Conservation (phyloP, 257 asterid species). For the Plantago major region DNA sequence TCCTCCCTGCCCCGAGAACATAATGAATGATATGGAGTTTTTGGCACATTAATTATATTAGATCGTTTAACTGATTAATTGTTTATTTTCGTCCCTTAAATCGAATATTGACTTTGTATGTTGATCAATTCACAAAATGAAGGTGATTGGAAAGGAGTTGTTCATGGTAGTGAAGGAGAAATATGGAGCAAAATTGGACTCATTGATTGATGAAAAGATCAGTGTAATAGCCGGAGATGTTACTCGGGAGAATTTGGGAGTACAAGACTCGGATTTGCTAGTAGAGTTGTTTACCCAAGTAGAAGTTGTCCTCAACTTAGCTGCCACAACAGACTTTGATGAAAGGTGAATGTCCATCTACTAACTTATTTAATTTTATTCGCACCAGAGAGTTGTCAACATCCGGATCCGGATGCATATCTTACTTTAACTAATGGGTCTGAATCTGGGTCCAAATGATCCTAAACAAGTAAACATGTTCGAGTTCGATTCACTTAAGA, state of each 20-base stretch:
- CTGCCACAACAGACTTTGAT: slow-evolving; percentile 60
- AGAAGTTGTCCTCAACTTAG: slow-evolving; percentile 47
- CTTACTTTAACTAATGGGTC: no score
- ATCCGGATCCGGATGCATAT: no score
- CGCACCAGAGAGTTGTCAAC: not conserved
- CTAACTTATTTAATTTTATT: not conserved
- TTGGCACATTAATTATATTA: no score
- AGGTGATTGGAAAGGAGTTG: slow-evolving; percentile 49
- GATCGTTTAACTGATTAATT: no score
- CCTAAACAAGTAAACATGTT: no score
- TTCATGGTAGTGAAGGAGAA: slow-evolving; percentile 39
- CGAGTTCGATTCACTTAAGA: no score
- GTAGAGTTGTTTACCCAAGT: slow-evolving; percentile 29
- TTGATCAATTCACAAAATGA: not conserved
- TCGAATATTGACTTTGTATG: not conserved
- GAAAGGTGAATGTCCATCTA: slow-evolving; percentile 33
- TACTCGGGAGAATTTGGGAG: slow-evolving; percentile 36
- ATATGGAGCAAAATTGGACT: slow-evolving; percentile 28
- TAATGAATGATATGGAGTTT: no score
- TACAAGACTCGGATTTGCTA: slow-evolving; percentile 26
- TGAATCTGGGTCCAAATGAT: no score
- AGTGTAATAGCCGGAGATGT: slow-evolving; percentile 41
- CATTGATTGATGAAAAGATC: slow-evolving; percentile 28
- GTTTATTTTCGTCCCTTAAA: no score
- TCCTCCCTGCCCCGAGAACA: no score